A percentile compares a stretch with the other conserved stretches of the same genome.
Conservation (phyloP, 2,329 filamentous ascomycete genomes). For the Epichloe bromicola region DNA sequence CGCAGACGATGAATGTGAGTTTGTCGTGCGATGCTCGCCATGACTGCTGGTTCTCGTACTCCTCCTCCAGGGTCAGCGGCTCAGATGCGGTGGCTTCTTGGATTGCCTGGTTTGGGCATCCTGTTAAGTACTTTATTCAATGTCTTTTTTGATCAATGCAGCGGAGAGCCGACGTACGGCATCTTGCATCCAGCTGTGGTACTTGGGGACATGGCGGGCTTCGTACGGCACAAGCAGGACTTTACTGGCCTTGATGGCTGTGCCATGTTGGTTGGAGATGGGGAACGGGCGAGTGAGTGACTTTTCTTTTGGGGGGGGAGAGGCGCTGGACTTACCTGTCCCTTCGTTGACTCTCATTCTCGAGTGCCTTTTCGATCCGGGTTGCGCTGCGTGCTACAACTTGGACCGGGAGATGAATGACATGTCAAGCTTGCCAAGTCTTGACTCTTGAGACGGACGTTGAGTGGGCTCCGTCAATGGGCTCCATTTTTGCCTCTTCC, state of each 20-base stretch:
- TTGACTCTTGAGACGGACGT: no score
- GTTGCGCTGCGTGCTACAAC: no score
- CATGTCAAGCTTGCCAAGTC: no score
- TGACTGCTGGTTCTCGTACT: conserved; percentile 80
- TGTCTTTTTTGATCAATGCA: conserved; percentile 4
- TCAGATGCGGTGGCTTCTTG: conserved; percentile 81
- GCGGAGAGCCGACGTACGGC: conserved; percentile 28
- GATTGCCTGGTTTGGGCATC: conserved; percentile 40
- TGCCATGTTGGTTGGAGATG: neutral
- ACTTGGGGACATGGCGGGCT: conserved; percentile 64
- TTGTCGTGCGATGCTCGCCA: conserved; percentile 80
- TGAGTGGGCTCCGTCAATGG: neutral
- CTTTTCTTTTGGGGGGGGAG: no score
- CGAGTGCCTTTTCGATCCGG: neutral
- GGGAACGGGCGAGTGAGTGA: neutral
- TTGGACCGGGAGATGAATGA: neutral
- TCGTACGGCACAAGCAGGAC: conserved; percentile 77
- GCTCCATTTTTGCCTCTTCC: neutral
- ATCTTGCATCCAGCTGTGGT: conserved; percentile 89
- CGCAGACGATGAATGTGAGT: conserved; percentile 79
- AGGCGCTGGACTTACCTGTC: conserved; percentile 22
- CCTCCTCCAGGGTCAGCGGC: conserved; percentile 63
- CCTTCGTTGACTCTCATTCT: conserved; percentile 33
- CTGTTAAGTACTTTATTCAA: conserved; percentile 9
- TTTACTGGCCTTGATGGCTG: conserved; percentile 53